Conservation (phyloP, 331 rosid genomes). For the Acacia pycnantha region DNA sequence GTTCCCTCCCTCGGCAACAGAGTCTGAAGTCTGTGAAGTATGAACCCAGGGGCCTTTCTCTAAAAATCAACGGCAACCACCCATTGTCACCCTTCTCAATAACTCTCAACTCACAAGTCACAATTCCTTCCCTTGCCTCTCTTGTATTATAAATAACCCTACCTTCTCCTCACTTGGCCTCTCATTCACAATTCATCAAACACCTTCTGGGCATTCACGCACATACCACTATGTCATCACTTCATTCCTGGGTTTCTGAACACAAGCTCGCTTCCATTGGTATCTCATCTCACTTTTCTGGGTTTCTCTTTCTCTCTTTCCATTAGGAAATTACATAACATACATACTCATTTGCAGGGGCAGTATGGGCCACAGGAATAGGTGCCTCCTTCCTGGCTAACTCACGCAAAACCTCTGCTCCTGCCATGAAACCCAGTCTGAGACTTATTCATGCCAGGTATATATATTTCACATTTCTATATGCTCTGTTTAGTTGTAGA, state of each 20-base stretch:
- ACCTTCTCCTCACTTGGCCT: neutral
- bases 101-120: neutral
- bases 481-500: neutral
- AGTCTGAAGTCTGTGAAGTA: neutral
- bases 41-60: conserved; percentile 29
- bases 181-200: neutral
- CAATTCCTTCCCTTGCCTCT: neutral
- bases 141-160: conserved; percentile 19
- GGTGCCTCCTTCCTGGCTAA: conserved; percentile 66
- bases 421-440: conserved; percentile 72
- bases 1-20: conserved; percentile 29
- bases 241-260: conserved; percentile 74
- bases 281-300: conserved; percentile 7
- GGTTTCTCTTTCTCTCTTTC: neutral
- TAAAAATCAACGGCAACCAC: conserved; percentile 3
- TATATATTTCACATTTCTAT: too few species aligned
- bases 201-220: neutral
- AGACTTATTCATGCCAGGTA: conserved; percentile 57
- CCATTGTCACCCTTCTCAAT: neutral
- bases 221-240: conserved; percentile 24
- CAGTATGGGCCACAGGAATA: conserved; percentile 77
- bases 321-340: neutral
- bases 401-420: conserved; percentile 40
- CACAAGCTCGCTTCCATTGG: conserved; percentile 80
- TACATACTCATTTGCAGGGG: conserved; percentile 43